These are phyloP conservation scores for Luffa acutangula DNA, from an alignment of 306 rosid genomes.

Conservation along the genomic window DNA sequence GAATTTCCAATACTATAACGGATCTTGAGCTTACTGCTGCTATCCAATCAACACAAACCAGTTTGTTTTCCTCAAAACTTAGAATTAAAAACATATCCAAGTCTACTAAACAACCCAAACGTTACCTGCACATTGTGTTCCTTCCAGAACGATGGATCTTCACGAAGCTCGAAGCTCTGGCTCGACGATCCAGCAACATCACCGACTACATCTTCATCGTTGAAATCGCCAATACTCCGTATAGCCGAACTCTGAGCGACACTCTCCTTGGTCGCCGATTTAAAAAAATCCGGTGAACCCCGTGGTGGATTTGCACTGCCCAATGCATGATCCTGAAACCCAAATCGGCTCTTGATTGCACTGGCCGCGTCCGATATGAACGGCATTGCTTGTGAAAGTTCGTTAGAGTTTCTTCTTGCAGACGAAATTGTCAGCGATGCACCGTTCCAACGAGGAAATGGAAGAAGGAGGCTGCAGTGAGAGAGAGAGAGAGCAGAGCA, in stretches of 20 bases:
- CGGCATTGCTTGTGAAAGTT: conserved; percentile 33
- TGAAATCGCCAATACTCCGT: conserved; percentile 40
- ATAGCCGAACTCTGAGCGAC: conserved; percentile 31
- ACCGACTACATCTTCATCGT: conserved; percentile 28
- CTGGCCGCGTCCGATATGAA: conserved; percentile 76
- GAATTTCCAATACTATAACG: not conserved
- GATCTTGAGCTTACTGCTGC: not conserved
- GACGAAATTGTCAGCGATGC: not conserved
- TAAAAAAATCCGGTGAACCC: conserved; percentile 53
- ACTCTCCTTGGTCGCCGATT: conserved; percentile 43
- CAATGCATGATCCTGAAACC: conserved; percentile 62
- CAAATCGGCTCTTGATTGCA: conserved; percentile 75
- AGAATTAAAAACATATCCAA: not conserved
- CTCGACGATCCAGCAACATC: conserved; percentile 26
- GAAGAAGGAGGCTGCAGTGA: not conserved
- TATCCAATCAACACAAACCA: not conserved
- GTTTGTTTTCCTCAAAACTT: not conserved
- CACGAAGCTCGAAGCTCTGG: conserved; percentile 61
- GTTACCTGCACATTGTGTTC: conserved; percentile 94
- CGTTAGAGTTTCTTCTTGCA: not conserved
- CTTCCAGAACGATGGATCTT: conserved; percentile 94
- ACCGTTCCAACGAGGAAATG: not conserved
- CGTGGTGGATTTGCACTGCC: conserved; percentile 32
- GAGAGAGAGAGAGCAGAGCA: not conserved
- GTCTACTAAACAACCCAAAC: not conserved